These are phyloP conservation scores for Backusella australiensis DNA, from an alignment of 192 early-diverging fungal species.

Conservation along the genomic window DNA sequence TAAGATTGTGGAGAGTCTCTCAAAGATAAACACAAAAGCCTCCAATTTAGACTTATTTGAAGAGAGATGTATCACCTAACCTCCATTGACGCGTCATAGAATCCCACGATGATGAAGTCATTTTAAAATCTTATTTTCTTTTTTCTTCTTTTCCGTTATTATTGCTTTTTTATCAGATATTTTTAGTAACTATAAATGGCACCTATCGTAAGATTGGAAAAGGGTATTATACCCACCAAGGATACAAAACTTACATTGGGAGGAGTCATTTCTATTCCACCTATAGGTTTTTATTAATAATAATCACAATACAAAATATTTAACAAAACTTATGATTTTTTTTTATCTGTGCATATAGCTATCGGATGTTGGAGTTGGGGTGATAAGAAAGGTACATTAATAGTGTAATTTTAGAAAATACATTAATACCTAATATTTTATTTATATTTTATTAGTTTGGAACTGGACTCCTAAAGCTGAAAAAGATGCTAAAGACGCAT, in stretches of 20 bases:
- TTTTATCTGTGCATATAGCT: slow-evolving; percentile 9
- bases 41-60: slow-evolving; percentile 1
- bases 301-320: not conserved
- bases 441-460: slow-evolving; percentile 23
- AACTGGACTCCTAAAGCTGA: slow-evolving; percentile 41
- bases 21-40: not conserved
- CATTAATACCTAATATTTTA: not conserved
- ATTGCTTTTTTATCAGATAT: not conserved
- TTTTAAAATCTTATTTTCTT: not conserved
- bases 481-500: slow-evolving; percentile 39
- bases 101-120: slow-evolving; percentile 6
- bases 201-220: not conserved
- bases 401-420: not conserved
- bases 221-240: slow-evolving; percentile 30
- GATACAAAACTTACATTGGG: slow-evolving; percentile 39
- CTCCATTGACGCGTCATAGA: not conserved
- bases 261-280: slow-evolving; percentile 33
- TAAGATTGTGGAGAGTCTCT: not conserved
- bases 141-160: not conserved
- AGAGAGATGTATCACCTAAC: not conserved
- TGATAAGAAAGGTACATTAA: slow-evolving; percentile 26
- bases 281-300: slow-evolving; percentile 27
- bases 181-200: not conserved
- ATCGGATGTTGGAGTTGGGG: slow-evolving; percentile 49
- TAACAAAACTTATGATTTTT: not conserved